phyloP scores from a whole-genome alignment of 441 rosid species.

The Jatropha podagrica region DNA sequence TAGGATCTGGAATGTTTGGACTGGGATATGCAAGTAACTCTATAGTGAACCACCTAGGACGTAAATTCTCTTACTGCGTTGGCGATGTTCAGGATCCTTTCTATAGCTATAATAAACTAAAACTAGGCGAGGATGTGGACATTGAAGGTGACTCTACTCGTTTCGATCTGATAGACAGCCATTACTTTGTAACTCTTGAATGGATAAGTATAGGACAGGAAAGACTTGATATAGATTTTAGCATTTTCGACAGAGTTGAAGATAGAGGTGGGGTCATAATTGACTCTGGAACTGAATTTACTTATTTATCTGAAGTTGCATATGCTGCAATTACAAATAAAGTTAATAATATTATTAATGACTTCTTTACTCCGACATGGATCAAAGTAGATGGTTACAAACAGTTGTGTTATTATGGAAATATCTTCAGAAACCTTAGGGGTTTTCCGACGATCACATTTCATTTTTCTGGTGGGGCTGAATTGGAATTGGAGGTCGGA shows the following conservation, averaged over 20 bases:
- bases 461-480: constrained; percentile 37
- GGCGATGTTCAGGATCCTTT: constrained; percentile 38
- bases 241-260: constrained; percentile 19
- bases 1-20: constrained; percentile 46
- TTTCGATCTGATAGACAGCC: constrained; percentile 32
- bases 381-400: not conserved
- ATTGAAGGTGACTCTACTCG: constrained; percentile 50
- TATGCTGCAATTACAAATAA: constrained; percentile 15
- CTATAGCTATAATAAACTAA: constrained; percentile 36
- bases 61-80: constrained; percentile 54
- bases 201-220: constrained; percentile 44
- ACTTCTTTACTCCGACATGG: constrained; percentile 1
- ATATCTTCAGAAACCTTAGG: constrained; percentile 22
- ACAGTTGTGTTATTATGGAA: constrained; percentile 13
- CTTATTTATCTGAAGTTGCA: constrained; percentile 25
- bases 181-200: constrained; percentile 45
- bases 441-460: constrained; percentile 45
- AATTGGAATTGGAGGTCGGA: constrained; percentile 33
- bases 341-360: constrained; percentile 17
- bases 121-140: constrained; percentile 40
- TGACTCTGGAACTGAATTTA: constrained; percentile 35
- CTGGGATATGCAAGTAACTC: constrained; percentile 39
- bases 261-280: constrained; percentile 28
- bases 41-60: constrained; percentile 21
- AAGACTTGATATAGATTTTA: constrained; percentile 35